phyloP scores from a whole-genome alignment of 306 rosid genomes.

The Cicer judaicum region DNA sequence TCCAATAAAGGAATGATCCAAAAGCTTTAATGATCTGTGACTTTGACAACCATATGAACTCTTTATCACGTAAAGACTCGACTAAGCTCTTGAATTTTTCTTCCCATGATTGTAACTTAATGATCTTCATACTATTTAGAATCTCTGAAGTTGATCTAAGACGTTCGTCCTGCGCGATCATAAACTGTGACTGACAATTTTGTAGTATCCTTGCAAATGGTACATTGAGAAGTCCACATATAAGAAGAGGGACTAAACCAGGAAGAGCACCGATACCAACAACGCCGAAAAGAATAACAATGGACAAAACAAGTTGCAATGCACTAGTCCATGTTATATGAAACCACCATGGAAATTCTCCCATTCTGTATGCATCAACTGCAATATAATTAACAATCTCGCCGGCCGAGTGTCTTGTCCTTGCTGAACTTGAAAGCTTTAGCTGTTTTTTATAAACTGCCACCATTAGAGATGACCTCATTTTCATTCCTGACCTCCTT shows the following conservation, averaged over 20 bases:
- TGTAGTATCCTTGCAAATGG: slow-evolving; percentile 69
- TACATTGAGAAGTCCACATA: slow-evolving; percentile 65
- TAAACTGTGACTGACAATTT: slow-evolving; percentile 63
- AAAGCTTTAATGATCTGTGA: slow-evolving; percentile 51
- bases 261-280: slow-evolving; percentile 75
- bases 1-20: slow-evolving; percentile 63
- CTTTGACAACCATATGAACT: slow-evolving; percentile 69
- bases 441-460: slow-evolving; percentile 73
- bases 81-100: slow-evolving; percentile 62
- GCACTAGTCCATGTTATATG: slow-evolving; percentile 58
- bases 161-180: slow-evolving; percentile 77
- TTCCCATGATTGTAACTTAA: slow-evolving; percentile 87
- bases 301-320: slow-evolving; percentile 54
- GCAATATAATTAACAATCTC: slow-evolving; percentile 82
- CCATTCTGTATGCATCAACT: slow-evolving; percentile 85
- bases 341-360: slow-evolving; percentile 90
- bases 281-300: slow-evolving; percentile 57
- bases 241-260: slow-evolving; percentile 62
- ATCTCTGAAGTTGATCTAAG: slow-evolving; percentile 83
- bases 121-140: slow-evolving; percentile 79
- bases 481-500: slow-evolving; percentile 74
- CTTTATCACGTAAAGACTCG: slow-evolving; percentile 55
- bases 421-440: slow-evolving; percentile 67
- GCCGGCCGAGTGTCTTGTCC: slow-evolving; percentile 69
- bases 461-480: slow-evolving; percentile 84